Conservation (phyloP, 2,329 filamentous ascomycete genomes). For the Aspergillus latus region DNA sequence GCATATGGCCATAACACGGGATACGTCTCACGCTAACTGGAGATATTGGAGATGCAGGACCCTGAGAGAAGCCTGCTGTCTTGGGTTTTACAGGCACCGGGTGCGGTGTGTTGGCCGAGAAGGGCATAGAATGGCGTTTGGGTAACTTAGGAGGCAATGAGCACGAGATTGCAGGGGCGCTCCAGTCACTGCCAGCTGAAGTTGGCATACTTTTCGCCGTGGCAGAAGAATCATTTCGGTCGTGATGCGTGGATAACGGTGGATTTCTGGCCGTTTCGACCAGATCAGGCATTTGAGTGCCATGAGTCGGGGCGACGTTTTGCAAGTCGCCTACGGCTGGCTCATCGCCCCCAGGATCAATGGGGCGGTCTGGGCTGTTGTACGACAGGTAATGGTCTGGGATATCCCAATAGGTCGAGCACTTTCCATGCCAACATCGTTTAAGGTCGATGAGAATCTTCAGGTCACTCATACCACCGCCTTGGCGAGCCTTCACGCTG, state of each 20-base stretch:
- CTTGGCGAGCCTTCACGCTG: conserved; percentile 52
- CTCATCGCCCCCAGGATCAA: conserved; percentile 72
- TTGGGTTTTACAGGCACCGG: conserved; percentile 42
- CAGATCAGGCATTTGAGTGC: conserved; percentile 6
- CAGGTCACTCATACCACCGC: conserved; percentile 62
- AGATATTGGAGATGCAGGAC: conserved; percentile 28
- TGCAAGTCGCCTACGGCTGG: conserved; percentile 31
- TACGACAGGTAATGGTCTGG: conserved; percentile 62
- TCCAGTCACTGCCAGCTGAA: conserved; percentile 49
- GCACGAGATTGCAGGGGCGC: conserved; percentile 60
- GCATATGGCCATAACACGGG: conserved; percentile 54
- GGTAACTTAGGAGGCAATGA: conserved; percentile 55
- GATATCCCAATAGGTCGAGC: conserved; percentile 83
- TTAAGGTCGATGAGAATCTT: conserved; percentile 94
- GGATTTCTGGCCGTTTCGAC: conserved; percentile 11
- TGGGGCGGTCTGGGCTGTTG: conserved; percentile 63
- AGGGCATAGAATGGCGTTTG: conserved; percentile 38
- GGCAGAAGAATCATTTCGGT: conserved; percentile 37
- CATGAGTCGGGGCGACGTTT: conserved; percentile 18
- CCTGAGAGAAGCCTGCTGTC: conserved; percentile 29
- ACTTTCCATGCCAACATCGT: conserved; percentile 94
- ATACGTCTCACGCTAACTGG: conserved; percentile 41
- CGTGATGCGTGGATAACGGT: conserved; percentile 26
- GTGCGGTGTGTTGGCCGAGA: conserved; percentile 40
- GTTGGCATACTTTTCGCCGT: conserved; percentile 37